Percentiles rank a stretch among this genome's conserved stretches.
Conservation (phyloP, 208 protist species). For the Spongospora subterranea region DNA sequence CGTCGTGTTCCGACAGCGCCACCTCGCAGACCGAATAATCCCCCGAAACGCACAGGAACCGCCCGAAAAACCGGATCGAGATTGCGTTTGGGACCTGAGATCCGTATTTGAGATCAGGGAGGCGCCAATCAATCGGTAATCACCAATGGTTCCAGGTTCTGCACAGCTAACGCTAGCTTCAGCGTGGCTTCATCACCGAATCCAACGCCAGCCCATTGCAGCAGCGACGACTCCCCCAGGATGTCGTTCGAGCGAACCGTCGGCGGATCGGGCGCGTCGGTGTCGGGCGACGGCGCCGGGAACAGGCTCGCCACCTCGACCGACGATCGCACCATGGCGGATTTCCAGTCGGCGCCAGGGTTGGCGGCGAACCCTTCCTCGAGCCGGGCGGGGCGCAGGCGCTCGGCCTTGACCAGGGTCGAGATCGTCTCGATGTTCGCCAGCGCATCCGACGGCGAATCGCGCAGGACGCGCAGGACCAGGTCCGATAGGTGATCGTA, state of each 20-base stretch:
- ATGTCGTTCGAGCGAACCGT: background rate
- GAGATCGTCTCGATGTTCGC: conserved; percentile 40
- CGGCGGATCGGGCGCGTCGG: background rate
- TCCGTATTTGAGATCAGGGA: background rate
- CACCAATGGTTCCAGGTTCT: background rate
- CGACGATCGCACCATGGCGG: background rate
- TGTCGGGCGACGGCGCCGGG: conserved; percentile 50
- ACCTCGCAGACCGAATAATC: conserved; percentile 16
- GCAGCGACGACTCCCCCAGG: background rate
- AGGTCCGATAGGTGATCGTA: conserved; percentile 38
- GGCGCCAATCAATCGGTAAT: background rate
- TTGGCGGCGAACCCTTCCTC: background rate
- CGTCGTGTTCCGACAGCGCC: background rate
- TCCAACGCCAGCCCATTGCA: conserved; percentile 5
- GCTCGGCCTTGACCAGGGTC: conserved; percentile 24
- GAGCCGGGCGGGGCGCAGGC: background rate
- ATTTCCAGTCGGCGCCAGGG: background rate
- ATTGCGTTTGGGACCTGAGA: background rate
- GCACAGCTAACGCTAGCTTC: background rate
- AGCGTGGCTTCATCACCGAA: background rate
- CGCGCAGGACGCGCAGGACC: conserved; percentile 1
- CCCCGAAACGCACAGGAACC: background rate
- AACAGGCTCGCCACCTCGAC: background rate
- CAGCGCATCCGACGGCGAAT: background rate
- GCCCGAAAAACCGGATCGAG: conserved; percentile 36